Evolutionary conservation across 2,329 filamentous ascomycete species (phyloP).

Genomic region (Penicillium paneum): DNA sequence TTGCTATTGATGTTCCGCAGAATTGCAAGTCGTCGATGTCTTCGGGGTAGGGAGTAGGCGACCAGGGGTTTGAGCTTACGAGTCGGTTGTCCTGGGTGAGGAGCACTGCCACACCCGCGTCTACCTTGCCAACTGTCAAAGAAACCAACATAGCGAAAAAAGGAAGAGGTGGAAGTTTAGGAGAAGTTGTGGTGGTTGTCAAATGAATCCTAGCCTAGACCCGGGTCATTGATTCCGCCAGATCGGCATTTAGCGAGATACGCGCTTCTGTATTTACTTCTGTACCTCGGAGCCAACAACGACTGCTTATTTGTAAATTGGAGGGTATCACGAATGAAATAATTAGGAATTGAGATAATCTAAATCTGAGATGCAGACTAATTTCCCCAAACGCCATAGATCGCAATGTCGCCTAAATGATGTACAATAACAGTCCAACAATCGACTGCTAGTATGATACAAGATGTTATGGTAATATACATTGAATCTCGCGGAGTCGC

Average conservation of each 20-base stretch:
- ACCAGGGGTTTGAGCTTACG: slow-evolving; percentile 54
- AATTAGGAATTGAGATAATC: background rate
- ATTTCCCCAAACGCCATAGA: slow-evolving; percentile 1
- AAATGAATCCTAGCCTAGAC: slow-evolving; percentile 15
- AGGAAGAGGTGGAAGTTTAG: slow-evolving; percentile 1
- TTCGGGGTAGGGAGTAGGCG: slow-evolving; percentile 6
- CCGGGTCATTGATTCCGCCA: slow-evolving; percentile 24
- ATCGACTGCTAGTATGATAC: slow-evolving; percentile 9
- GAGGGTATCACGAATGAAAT: background rate
- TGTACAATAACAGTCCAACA: slow-evolving; percentile 1
- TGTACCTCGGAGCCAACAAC: slow-evolving; percentile 1
- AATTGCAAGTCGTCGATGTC: slow-evolving; percentile 6
- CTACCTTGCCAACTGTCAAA: slow-evolving; percentile 97
- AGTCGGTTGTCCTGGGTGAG: slow-evolving; percentile 95
- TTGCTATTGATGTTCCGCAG: background rate
- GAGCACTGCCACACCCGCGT: slow-evolving; percentile 95
- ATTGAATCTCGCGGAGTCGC: background rate
- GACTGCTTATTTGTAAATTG: background rate
- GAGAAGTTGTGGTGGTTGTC: slow-evolving; percentile 11
- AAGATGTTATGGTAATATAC: slow-evolving; percentile 5
- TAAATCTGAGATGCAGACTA: background rate
- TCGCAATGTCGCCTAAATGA: background rate
- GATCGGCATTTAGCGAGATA: slow-evolving; percentile 35
- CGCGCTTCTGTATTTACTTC: slow-evolving; percentile 20
- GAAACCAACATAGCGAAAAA: slow-evolving; percentile 78